Evolutionary conservation across 306 rosid genomes (phyloP).

Genomic region (Cicer pinnatifidum): DNA sequence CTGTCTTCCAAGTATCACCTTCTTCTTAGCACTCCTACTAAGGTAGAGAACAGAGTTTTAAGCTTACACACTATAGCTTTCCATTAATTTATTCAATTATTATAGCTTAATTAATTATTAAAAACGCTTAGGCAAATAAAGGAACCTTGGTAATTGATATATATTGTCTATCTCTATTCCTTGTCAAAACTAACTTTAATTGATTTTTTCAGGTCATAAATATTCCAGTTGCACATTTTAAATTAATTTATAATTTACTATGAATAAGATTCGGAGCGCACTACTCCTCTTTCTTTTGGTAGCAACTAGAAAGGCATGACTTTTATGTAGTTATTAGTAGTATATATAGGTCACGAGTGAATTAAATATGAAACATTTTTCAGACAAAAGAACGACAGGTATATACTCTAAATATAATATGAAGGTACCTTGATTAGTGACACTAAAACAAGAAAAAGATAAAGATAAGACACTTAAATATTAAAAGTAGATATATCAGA

Average conservation of each 20-base stretch:
- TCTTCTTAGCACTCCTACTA: conserved; percentile 65
- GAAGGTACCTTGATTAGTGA: conserved; percentile 11
- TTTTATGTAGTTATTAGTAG: background rate
- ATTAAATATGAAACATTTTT: background rate
- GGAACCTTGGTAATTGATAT: too few species aligned
- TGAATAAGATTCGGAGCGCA: conserved; percentile 35
- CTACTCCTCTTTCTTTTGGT: background rate
- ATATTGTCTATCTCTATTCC: background rate
- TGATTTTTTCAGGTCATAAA: background rate
- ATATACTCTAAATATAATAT: conserved; percentile 30
- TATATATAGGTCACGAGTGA: background rate
- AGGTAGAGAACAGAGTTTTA: conserved; percentile 43
- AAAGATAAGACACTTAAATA: conserved; percentile 25
- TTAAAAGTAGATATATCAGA: conserved; percentile 4
- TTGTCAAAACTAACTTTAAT: background rate
- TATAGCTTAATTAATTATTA: background rate
- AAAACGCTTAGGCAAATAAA: too few species aligned
- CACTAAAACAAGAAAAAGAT: conserved; percentile 4
- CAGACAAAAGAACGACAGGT: conserved; percentile 16
- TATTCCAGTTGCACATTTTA: conserved; percentile 1
- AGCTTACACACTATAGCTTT: background rate
- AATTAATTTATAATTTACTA: background rate
- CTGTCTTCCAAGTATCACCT: conserved; percentile 75
- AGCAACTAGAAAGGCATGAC: background rate
- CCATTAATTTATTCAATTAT: background rate